Evolutionary conservation across 208 protist species (phyloP).

Genomic region (Acanthamoeba triangularis): DNA sequence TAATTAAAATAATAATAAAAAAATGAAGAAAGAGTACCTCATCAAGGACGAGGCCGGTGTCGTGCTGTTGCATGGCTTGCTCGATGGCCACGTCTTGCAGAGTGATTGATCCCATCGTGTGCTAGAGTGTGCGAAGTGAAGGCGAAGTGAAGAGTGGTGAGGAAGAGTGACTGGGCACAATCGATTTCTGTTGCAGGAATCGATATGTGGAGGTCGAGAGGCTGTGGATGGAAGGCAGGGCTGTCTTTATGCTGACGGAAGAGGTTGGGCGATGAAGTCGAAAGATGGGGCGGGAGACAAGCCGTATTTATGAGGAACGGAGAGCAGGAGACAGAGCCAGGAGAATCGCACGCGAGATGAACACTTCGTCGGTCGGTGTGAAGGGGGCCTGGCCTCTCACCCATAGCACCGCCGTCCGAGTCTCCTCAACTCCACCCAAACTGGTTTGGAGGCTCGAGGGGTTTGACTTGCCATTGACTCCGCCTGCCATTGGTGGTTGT

Average conservation of each 20-base stretch:
- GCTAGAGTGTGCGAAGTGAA: background rate
- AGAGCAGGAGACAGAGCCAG: background rate
- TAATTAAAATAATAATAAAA: background rate
- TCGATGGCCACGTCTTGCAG: constrained; percentile 17
- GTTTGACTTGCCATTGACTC: background rate
- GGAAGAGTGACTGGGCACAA: background rate
- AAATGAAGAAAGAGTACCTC: background rate
- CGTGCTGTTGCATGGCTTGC: background rate
- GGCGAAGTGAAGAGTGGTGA: background rate
- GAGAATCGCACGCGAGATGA: background rate
- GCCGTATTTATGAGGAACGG: background rate
- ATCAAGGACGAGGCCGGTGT: constrained; percentile 13
- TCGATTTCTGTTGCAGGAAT: background rate
- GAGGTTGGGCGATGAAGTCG: background rate
- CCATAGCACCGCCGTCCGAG: background rate
- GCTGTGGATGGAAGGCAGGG: background rate
- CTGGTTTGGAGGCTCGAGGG: background rate
- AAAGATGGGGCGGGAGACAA: background rate
- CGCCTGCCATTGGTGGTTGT: background rate
- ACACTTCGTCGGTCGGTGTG: background rate
- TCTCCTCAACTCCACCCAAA: background rate
- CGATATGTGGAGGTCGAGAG: background rate
- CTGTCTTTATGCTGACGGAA: background rate
- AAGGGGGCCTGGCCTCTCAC: background rate
- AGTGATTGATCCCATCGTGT: background rate